These are phyloP conservation scores for Tritrichomonas foetus DNA, from an alignment of 208 protist species.

Conservation along the genomic window DNA sequence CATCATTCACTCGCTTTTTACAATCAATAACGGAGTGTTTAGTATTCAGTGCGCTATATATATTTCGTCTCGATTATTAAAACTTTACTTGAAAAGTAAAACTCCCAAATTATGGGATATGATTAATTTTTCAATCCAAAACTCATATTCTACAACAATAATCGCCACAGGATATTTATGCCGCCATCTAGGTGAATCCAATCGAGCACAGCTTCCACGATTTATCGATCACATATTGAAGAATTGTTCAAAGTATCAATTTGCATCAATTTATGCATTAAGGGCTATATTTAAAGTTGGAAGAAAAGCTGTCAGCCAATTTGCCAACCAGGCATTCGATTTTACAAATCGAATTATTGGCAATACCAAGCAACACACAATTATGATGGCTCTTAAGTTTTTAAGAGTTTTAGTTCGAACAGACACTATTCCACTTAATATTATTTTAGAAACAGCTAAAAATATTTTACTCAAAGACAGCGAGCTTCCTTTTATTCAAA, in stretches of 20 bases:
- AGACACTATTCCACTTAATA: background rate
- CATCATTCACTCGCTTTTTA: background rate
- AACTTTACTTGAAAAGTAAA: background rate
- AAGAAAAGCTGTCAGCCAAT: background rate
- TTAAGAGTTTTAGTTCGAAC: background rate
- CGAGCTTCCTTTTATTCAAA: background rate
- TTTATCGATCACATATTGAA: slow-evolving; percentile 28
- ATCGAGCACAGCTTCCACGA: background rate
- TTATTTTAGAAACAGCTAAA: background rate
- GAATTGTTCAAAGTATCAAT: background rate
- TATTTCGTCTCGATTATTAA: background rate
- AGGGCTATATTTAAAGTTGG: background rate
- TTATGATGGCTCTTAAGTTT: background rate
- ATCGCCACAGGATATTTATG: background rate
- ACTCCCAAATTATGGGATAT: slow-evolving; percentile 6
- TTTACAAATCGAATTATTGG: background rate
- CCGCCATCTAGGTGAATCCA: background rate
- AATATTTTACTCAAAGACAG: background rate
- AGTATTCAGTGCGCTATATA: background rate
- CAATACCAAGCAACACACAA: background rate
- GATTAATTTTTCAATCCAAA: background rate
- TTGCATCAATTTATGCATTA: background rate
- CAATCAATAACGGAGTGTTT: background rate
- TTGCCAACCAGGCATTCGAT: background rate
- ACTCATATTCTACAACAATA: background rate